Conservation (phyloP, 768 basidiomycete genomes). For the Psilocybe sp. region DNA sequence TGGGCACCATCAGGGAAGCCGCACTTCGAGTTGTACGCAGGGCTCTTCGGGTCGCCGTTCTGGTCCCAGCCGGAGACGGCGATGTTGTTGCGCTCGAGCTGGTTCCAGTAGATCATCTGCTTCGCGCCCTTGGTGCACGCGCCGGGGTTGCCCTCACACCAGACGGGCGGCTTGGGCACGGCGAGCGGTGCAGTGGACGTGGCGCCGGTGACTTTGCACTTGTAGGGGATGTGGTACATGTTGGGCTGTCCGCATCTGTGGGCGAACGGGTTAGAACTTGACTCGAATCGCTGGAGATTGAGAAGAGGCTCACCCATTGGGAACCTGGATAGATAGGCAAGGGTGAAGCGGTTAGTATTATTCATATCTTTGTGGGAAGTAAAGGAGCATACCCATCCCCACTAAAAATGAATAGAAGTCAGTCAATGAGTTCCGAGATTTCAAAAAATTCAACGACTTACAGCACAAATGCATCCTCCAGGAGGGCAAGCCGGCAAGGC, state of each 20-base stretch:
- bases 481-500: slow-evolving; percentile 47
- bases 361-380: background rate
- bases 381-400: slow-evolving; percentile 46
- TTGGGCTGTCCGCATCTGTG: slow-evolving; percentile 51
- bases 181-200: slow-evolving; percentile 38
- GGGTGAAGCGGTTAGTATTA: background rate
- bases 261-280: background rate
- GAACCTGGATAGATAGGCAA: slow-evolving; percentile 22
- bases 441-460: slow-evolving; percentile 23
- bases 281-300: background rate
- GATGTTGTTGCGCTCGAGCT: slow-evolving; percentile 46
- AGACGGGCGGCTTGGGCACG: slow-evolving; percentile 41
- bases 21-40: slow-evolving; percentile 46
- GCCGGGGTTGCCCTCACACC: slow-evolving; percentile 46
- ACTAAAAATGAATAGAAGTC: slow-evolving; percentile 29
- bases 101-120: slow-evolving; percentile 57
- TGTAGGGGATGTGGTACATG: slow-evolving; percentile 46
- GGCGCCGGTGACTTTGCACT: slow-evolving; percentile 47
- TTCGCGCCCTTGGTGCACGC: slow-evolving; percentile 47
- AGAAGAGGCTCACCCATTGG: slow-evolving; percentile 33
- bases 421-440: background rate
- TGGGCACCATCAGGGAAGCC: slow-evolving; percentile 50
- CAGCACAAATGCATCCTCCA: slow-evolving; percentile 51
- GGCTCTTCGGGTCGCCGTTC: slow-evolving; percentile 37
- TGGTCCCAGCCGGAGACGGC: slow-evolving; percentile 37